Percentiles rank a stretch among this genome's conserved stretches.
Evolutionary conservation across 2,329 filamentous ascomycete species (phyloP).

Genomic region (Bimuria novae-zelandiae): DNA sequence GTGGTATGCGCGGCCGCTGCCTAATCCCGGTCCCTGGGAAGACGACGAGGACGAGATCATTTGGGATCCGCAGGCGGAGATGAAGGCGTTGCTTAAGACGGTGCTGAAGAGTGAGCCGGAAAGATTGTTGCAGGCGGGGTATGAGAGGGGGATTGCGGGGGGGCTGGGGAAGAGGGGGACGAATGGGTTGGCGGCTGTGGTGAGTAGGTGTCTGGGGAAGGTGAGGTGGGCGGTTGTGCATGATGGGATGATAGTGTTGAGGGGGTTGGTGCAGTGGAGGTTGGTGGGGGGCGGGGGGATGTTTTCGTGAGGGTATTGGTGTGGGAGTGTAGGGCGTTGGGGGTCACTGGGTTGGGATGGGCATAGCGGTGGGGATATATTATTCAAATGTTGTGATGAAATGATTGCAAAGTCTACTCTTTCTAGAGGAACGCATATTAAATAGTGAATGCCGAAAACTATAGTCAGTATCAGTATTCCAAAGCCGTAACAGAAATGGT

Average conservation of each 20-base stretch:
- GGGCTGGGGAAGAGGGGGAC: slow-evolving; percentile 55
- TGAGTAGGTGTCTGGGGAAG: slow-evolving; percentile 60
- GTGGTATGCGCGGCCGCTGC: slow-evolving; percentile 50
- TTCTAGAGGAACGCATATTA: no score
- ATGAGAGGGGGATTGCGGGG: slow-evolving; percentile 39
- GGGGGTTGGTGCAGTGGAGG: slow-evolving; percentile 47
- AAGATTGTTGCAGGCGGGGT: slow-evolving; percentile 33
- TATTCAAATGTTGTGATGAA: no score
- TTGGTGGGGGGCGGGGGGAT: slow-evolving; percentile 37
- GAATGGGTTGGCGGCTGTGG: slow-evolving; percentile 59
- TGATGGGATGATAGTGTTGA: slow-evolving; percentile 63
- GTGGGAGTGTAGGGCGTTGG: no score
- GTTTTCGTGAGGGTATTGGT: not conserved
- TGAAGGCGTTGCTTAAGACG: slow-evolving; percentile 50
- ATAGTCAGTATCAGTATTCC: no score
- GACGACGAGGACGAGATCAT: slow-evolving; percentile 52
- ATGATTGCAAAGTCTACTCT: no score
- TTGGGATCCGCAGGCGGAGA: slow-evolving; percentile 56
- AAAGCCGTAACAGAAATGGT: no score
- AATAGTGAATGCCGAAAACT: no score
- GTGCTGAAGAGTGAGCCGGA: slow-evolving; percentile 49
- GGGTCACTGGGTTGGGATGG: no score
- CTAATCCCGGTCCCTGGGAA: not conserved
- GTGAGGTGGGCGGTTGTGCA: slow-evolving; percentile 67
- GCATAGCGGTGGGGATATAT: no score